Conservation (phyloP, 768 basidiomycete genomes). For the Cantharellus cinnabarinus region DNA sequence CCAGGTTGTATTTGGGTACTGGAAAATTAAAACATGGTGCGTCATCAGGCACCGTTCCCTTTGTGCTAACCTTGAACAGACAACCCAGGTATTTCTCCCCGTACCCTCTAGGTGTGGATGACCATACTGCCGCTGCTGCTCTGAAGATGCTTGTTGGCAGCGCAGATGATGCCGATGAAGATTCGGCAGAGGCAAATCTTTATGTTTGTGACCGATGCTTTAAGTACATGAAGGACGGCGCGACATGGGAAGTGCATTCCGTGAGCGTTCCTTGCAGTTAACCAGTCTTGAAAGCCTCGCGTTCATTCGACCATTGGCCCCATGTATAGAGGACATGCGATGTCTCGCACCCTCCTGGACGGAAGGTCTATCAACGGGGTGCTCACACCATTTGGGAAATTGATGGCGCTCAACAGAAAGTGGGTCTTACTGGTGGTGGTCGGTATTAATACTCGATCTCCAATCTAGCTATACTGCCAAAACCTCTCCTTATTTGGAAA, state of each 20-base stretch:
- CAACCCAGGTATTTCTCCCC: constrained; percentile 74
- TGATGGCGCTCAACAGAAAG: constrained; percentile 73
- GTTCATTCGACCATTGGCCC: background rate
- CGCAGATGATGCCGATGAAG: background rate
- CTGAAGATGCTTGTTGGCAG: background rate
- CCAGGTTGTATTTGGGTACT: constrained; percentile 64
- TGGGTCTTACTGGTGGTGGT: constrained; percentile 12
- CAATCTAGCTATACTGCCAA: constrained; percentile 74
- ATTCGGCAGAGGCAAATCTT: constrained; percentile 18
- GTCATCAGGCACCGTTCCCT: constrained; percentile 12
- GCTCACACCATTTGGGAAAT: constrained; percentile 90
- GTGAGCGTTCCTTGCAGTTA: constrained; percentile 19
- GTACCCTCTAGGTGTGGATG: constrained; percentile 56
- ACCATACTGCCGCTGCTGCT: background rate
- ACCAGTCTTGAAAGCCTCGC: background rate
- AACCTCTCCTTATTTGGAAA: constrained; percentile 92
- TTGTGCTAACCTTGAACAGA: background rate
- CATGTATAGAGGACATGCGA: constrained; percentile 41
- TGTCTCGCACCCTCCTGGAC: constrained; percentile 57
- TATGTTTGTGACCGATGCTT: constrained; percentile 90
- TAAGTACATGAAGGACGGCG: constrained; percentile 78
- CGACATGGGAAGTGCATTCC: constrained; percentile 42
- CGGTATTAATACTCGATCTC: background rate
- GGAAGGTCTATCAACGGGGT: constrained; percentile 76
- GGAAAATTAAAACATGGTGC: constrained; percentile 78